Conservation (phyloP, 1,284 basidiomycete species). For the Trametes pubescens region DNA sequence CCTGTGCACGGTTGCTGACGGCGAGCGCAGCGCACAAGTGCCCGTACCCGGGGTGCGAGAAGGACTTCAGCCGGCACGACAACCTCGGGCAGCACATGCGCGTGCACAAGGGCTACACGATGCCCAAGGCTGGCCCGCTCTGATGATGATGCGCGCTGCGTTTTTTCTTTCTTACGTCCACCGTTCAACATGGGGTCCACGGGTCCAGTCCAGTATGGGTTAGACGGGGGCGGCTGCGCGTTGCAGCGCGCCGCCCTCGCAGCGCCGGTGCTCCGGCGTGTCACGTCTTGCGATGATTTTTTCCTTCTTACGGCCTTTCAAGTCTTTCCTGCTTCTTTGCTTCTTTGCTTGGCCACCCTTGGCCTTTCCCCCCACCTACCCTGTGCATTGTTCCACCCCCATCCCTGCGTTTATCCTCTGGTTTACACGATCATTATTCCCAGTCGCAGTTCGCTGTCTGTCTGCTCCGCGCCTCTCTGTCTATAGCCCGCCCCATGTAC, state of each 20-base stretch:
- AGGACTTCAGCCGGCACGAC: slow-evolving; percentile 86
- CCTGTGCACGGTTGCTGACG: slow-evolving; percentile 6
- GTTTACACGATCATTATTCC: slow-evolving; percentile 30
- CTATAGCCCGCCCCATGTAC: background rate
- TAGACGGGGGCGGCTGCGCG: slow-evolving; percentile 25
- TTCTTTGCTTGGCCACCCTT: background rate
- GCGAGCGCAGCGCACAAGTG: slow-evolving; percentile 72
- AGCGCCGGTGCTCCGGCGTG: slow-evolving; percentile 12
- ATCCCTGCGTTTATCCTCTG: background rate
- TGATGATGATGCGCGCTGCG: slow-evolving; percentile 3
- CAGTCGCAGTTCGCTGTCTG: slow-evolving; percentile 12
- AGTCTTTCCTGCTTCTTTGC: background rate
- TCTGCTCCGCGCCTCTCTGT: background rate
- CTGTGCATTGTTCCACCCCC: background rate
- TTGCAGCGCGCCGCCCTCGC: slow-evolving; percentile 3
- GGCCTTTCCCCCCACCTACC: slow-evolving; percentile 3
- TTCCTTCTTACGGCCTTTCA: slow-evolving; percentile 7
- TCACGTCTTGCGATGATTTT: slow-evolving; percentile 24
- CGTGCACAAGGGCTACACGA: slow-evolving; percentile 66
- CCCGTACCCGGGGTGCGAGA: slow-evolving; percentile 78
- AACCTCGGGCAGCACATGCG: slow-evolving; percentile 85
- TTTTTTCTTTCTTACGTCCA: slow-evolving; percentile 4
- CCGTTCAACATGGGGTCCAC: slow-evolving; percentile 12
- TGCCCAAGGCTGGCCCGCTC: slow-evolving; percentile 32
- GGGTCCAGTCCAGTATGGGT: slow-evolving; percentile 18